Percentiles rank a stretch among this genome's conserved stretches.
Evolutionary conservation across 495 filamentous ascomycete species (phyloP).

Genomic region (Parachaetomium inaequale): DNA sequence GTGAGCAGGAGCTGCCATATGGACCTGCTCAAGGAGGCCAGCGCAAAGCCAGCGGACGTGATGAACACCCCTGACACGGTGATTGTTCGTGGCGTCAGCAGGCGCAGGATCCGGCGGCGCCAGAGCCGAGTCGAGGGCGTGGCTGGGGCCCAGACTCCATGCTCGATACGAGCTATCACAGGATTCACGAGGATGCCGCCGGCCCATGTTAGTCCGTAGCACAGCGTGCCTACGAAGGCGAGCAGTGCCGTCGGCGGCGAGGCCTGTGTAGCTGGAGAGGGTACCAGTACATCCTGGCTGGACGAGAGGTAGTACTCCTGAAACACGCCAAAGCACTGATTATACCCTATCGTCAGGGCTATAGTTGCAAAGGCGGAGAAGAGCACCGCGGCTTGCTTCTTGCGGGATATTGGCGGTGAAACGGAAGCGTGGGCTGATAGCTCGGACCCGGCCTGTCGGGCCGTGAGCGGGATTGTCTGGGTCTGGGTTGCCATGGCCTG

Average conservation of each 20-base stretch:
- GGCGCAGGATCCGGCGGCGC: conserved; percentile 26
- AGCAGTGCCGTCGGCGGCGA: conserved; percentile 40
- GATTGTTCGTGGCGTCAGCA: conserved; percentile 28
- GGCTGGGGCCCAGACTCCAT: conserved; percentile 25
- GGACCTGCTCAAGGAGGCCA: conserved; percentile 36
- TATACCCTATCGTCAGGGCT: conserved; percentile 49
- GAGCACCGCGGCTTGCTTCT: conserved; percentile 44
- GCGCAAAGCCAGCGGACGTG: conserved; percentile 36
- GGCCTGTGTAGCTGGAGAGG: conserved; percentile 27
- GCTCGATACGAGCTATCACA: conserved; percentile 42
- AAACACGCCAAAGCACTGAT: conserved; percentile 48
- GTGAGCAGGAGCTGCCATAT: conserved; percentile 50
- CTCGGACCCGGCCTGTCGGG: background rate
- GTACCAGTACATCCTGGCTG: conserved; percentile 35
- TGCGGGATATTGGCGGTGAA: conserved; percentile 29
- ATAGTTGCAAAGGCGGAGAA: conserved; percentile 43
- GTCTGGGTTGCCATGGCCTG: background rate
- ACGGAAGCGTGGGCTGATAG: background rate
- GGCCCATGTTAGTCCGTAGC: conserved; percentile 48
- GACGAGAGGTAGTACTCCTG: conserved; percentile 49
- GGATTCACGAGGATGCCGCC: conserved; percentile 49
- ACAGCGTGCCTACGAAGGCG: conserved; percentile 50
- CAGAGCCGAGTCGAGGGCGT: conserved; percentile 21
- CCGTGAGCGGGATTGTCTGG: conserved; percentile 1
- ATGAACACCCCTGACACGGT: conserved; percentile 36